phyloP scores from a whole-genome alignment of 495 filamentous ascomycete species.

The Elasticomyces elasticus region DNA sequence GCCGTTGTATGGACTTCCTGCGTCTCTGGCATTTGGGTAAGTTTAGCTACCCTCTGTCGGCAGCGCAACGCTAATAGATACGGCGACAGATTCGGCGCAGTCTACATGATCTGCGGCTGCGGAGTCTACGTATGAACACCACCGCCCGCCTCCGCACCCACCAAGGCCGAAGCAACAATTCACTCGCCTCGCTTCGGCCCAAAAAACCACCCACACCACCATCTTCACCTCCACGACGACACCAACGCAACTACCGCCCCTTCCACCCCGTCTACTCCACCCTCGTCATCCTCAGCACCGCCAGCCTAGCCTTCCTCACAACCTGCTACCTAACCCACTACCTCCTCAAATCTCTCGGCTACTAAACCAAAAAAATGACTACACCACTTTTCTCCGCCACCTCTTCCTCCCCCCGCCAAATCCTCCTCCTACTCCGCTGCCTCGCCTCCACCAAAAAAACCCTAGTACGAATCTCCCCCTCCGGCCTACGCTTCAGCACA shows the following conservation, averaged over 20 bases:
- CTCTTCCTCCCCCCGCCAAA: slow-evolving; percentile 73
- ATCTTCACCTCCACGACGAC: background rate
- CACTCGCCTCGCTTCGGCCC: slow-evolving; percentile 1
- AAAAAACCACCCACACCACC: background rate
- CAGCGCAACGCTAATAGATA: too few species aligned
- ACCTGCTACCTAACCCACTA: background rate
- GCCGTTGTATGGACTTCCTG: slow-evolving; percentile 71
- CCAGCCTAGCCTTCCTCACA: slow-evolving; percentile 4
- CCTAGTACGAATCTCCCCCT: slow-evolving; percentile 70
- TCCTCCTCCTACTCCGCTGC: slow-evolving; percentile 82
- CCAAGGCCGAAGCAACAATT: background rate
- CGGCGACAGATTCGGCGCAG: slow-evolving; percentile 89
- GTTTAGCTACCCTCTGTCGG: too few species aligned
- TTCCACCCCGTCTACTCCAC: slow-evolving; percentile 14
- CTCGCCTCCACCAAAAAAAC: slow-evolving; percentile 72
- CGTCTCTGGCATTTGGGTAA: slow-evolving; percentile 83
- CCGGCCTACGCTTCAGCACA: slow-evolving; percentile 75
- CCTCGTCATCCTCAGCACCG: slow-evolving; percentile 7
- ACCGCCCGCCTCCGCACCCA: background rate
- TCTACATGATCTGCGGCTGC: slow-evolving; percentile 96
- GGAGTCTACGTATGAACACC: slow-evolving; percentile 84
- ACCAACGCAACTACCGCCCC: background rate
- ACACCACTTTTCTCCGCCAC: slow-evolving; percentile 67
- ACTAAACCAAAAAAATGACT: slow-evolving; percentile 11
- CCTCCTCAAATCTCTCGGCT: background rate